Conservation (phyloP, 2,329 filamentous ascomycete genomes). For the Trichothecium roseum region DNA sequence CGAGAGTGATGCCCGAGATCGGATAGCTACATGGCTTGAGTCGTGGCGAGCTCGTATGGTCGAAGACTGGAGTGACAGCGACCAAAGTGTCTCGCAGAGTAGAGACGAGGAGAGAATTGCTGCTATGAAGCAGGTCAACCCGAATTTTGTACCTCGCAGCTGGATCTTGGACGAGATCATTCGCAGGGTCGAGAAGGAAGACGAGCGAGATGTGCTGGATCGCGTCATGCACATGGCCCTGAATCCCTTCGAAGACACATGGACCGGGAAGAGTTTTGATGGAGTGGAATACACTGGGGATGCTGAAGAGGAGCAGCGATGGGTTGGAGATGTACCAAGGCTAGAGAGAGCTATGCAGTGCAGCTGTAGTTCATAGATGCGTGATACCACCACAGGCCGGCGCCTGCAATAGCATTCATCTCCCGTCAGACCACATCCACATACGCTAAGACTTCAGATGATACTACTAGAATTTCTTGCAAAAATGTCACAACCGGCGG, state of each 20-base stretch:
- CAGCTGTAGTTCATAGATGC: constrained; percentile 82
- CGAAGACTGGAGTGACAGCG: constrained; percentile 62
- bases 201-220: constrained; percentile 68
- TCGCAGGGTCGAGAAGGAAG: constrained; percentile 71
- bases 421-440: too few relatives aligned
- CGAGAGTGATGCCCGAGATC: constrained; percentile 53
- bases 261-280: constrained; percentile 44
- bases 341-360: constrained; percentile 78
- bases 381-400: too few relatives aligned
- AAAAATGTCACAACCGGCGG: constrained; percentile 63
- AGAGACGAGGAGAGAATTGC: constrained; percentile 52
- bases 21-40: constrained; percentile 71
- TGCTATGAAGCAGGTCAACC: constrained; percentile 80
- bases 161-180: constrained; percentile 96
- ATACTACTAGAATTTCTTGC: too few relatives aligned
- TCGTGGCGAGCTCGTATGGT: constrained; percentile 61
- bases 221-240: constrained; percentile 74
- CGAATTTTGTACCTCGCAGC: constrained; percentile 80
- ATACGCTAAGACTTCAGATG: too few relatives aligned
- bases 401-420: too few relatives aligned
- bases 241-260: constrained; percentile 73
- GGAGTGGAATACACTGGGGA: constrained; percentile 45
- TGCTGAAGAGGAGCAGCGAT: constrained; percentile 66
- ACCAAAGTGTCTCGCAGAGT: constrained; percentile 21
- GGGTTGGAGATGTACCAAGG: constrained; percentile 76